A percentile compares a stretch with the other conserved stretches of the same genome.
These are phyloP conservation scores for Rhododendron griersonianum DNA, from an alignment of 148 eudicot species.

Conservation along the genomic window DNA sequence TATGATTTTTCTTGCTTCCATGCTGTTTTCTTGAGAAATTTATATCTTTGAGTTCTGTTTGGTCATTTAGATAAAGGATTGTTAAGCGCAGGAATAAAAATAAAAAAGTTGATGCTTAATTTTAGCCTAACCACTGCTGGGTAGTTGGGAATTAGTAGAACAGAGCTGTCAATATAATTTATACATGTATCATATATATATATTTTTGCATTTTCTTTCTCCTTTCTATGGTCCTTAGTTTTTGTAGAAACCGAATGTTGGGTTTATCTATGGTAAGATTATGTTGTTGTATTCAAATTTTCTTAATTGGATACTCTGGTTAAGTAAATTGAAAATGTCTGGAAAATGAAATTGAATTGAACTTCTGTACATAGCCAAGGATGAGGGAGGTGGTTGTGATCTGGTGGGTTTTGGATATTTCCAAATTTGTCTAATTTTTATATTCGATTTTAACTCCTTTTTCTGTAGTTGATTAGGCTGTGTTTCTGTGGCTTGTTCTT, in stretches of 20 bases:
- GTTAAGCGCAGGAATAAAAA: neutral
- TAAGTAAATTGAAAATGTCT: neutral
- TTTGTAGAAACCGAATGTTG: neutral
- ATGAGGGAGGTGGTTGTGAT: neutral
- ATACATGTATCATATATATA: neutral
- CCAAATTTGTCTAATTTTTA: neutral
- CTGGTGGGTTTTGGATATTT: neutral
- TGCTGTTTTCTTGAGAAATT: slow-evolving; percentile 1
- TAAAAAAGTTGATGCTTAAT: neutral
- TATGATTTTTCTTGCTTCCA: neutral
- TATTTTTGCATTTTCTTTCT: neutral
- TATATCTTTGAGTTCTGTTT: neutral
- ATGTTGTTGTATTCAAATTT: neutral
- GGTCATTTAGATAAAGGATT: neutral
- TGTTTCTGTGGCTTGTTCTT: neutral
- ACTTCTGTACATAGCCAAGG: neutral
- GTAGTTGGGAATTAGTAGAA: slow-evolving; percentile 3
- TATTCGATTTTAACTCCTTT: neutral
- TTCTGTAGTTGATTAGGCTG: neutral
- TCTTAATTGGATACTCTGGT: neutral
- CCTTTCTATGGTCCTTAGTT: neutral
- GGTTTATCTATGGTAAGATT: neutral
- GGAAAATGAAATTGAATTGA: slow-evolving; percentile 9
- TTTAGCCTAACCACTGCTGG: neutral
- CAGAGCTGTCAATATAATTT: neutral